Evolutionary conservation across 2,329 filamentous ascomycete species (phyloP).

Genomic region (Geosmithia putterillii): DNA sequence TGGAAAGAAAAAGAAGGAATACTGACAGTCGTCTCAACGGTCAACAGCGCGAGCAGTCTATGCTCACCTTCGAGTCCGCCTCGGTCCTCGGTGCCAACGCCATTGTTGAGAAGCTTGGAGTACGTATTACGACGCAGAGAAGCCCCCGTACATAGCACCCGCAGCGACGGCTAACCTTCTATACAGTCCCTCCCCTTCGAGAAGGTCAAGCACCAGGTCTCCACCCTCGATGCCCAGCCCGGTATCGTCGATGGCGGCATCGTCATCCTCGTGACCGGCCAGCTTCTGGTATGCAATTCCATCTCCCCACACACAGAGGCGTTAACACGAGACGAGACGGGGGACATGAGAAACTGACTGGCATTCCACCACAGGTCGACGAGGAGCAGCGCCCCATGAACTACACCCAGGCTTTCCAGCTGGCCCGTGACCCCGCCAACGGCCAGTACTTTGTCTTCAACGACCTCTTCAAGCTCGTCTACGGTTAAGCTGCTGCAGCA

Average conservation of each 20-base stretch:
- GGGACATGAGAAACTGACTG: not conserved
- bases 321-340: not conserved
- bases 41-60: conserved; percentile 65
- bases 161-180: not conserved
- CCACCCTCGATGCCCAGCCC: conserved; percentile 76
- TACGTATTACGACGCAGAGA: conserved; percentile 28
- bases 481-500: conserved; percentile 28
- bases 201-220: conserved; percentile 67
- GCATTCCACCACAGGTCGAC: conserved; percentile 51
- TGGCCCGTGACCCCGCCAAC: conserved; percentile 47
- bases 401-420: conserved; percentile 84
- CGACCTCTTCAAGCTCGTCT: conserved; percentile 89
- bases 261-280: conserved; percentile 79
- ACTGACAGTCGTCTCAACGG: not conserved
- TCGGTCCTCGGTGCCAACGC: conserved; percentile 48
- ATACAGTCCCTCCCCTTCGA: conserved; percentile 63
- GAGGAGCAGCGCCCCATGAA: conserved; percentile 78
- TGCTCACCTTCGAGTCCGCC: conserved; percentile 81
- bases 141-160: not conserved
- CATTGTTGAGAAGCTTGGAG: conserved; percentile 73
- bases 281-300: conserved; percentile 56
- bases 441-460: conserved; percentile 82
- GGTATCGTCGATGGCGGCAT: conserved; percentile 53
- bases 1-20: not conserved
- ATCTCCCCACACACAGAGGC: not conserved